Percentiles rank a stretch among this genome's conserved stretches.
phyloP scores from a whole-genome alignment of 73 alveolate genomes.

The Paramecium octaurelia region DNA sequence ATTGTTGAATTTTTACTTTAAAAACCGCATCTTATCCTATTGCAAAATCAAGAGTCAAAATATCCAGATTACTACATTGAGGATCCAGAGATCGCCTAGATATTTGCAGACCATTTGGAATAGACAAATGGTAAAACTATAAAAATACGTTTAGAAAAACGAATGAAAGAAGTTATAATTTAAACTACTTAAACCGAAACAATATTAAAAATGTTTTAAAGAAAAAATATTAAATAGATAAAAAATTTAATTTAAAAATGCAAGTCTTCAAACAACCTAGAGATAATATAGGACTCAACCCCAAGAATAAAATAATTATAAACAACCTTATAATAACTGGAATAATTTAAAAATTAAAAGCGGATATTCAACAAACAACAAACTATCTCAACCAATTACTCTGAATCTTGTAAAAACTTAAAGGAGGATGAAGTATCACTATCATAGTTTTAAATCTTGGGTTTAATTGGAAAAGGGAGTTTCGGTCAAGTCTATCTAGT shows the following conservation, averaged over 20 bases:
- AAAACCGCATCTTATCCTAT: not conserved
- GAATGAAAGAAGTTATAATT: not conserved
- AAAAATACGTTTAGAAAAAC: not conserved
- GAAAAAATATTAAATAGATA: not conserved
- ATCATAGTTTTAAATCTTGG: conserved; percentile 15
- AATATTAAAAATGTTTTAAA: not conserved
- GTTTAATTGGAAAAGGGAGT: conserved; percentile 85
- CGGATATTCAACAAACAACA: not conserved
- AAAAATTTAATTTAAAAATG: not conserved
- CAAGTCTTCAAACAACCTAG: not conserved
- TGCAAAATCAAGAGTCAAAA: not conserved
- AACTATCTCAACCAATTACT: not conserved
- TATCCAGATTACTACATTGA: not conserved
- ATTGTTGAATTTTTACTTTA: not conserved
- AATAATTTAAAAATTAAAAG: not conserved
- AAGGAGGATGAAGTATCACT: conserved; percentile 42
- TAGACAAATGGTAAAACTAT: not conserved
- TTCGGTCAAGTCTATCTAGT: conserved; percentile 85
- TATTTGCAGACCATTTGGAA: not conserved
- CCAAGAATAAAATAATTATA: not conserved
- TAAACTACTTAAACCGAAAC: not conserved
- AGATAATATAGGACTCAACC: not conserved
- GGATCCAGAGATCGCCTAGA: not conserved
- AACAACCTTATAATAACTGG: not conserved
- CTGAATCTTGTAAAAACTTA: not conserved